Percentiles rank a stretch among this genome's conserved stretches.
Evolutionary conservation across 768 basidiomycete species (phyloP).

Genomic region (Termitomyces sp.): DNA sequence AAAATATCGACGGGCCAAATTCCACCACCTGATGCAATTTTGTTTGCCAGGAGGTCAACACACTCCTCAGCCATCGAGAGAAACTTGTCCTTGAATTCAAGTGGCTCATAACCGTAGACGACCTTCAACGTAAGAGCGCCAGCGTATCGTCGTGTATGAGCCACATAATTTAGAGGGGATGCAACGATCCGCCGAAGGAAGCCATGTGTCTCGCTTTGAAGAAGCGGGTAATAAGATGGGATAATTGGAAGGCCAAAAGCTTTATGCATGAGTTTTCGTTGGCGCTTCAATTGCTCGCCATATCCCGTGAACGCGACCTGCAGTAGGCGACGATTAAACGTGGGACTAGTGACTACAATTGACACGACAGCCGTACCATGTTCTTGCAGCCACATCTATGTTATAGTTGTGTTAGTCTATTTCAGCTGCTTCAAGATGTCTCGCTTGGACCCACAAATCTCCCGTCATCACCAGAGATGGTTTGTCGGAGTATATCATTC

Average conservation of each 20-base stretch:
- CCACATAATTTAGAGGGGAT: slow-evolving; percentile 30
- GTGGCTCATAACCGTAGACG: slow-evolving; percentile 55
- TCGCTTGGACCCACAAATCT: slow-evolving; percentile 49
- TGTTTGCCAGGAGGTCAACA: slow-evolving; percentile 34
- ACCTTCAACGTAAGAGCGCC: slow-evolving; percentile 53
- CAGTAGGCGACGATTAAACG: background rate
- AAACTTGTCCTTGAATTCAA: slow-evolving; percentile 32
- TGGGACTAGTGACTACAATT: background rate
- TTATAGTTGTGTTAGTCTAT: slow-evolving; percentile 17
- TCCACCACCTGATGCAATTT: slow-evolving; percentile 38
- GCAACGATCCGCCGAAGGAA: slow-evolving; percentile 54
- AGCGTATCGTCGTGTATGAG: slow-evolving; percentile 45
- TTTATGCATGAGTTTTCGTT: slow-evolving; percentile 62
- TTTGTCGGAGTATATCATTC: slow-evolving; percentile 72
- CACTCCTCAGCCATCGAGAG: slow-evolving; percentile 37
- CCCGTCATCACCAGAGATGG: slow-evolving; percentile 64
- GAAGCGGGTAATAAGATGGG: slow-evolving; percentile 51
- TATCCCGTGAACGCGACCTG: slow-evolving; percentile 65
- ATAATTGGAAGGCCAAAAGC: slow-evolving; percentile 53
- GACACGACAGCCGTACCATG: slow-evolving; percentile 39
- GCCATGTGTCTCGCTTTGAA: slow-evolving; percentile 49
- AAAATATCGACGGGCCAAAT: slow-evolving; percentile 48
- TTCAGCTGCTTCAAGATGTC: background rate
- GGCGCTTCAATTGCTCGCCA: slow-evolving; percentile 56
- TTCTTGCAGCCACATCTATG: slow-evolving; percentile 59